Base-by-base conservation (phyloP, 2,329 filamentous ascomycete species). In the Akanthomyces dipterigenus region DNA sequence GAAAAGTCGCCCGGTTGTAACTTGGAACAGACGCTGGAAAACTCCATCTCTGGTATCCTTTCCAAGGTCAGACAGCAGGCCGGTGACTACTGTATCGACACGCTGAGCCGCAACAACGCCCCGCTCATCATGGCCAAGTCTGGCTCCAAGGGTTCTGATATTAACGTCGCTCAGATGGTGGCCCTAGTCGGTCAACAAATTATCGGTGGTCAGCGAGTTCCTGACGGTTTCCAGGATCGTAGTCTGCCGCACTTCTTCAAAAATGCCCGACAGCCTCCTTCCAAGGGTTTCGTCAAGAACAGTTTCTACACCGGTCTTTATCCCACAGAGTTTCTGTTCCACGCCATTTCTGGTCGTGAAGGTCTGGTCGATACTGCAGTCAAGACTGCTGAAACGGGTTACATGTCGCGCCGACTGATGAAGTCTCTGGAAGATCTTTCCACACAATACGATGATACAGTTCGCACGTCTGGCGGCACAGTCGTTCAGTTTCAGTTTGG, bases 141-240 rank as follows among this genome's bases (percentile, higher is more conserved):
- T 14, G 95, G 95, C 54, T 98, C 93, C 59, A 99, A 99, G 75
- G 95, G 95, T 72, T 96, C 92, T 5, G 89, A 91, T 68, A 96
- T 99, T 80, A 99, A 99, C 80, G 95, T 99, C 38, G 95, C 95
- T 9, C 95, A 99, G 78, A 99, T 99, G 95, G 90, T 98, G 72
- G 93, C 95, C 61, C 87, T 93, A 63, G 95, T 99, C 71, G 95
- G 95, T 55, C 95, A 99, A 76, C 95, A 99, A 69, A 97, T 98
- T 84, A 98, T 99, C 69, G 90, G 90, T 63, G 91, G 92, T 54
- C 86, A 90, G 70, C 93, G 95, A 84, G 93, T 99, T 36, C 85
- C 91, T 49, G 91, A 99, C 75, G 95, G 95, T 7, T 99, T 99
- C 76, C 93, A 98, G 72, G 93, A 98, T 73, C 87, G 95, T 69